Evolutionary conservation across 768 basidiomycete species (phyloP), one percentile per base, ranked within the genome.

Genomic region (Udeniomyces megalosporus): DNA sequence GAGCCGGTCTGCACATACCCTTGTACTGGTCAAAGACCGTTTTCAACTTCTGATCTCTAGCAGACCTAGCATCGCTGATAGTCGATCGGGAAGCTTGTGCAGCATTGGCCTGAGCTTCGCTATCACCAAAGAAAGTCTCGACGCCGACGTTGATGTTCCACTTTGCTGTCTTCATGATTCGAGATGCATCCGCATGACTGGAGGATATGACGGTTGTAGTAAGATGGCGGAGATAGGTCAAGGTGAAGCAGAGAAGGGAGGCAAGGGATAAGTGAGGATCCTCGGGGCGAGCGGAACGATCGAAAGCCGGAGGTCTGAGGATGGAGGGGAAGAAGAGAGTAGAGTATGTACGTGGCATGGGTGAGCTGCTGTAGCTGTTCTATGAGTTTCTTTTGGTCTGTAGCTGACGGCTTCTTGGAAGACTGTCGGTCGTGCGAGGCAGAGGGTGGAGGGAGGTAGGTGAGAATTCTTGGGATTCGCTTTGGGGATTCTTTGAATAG

Each of bases 1-100:
- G n/a, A n/a, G n/a, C n/a, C n/a, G n/a, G n/a, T 56, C 54, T 34
- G 32, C 20, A 32, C 24, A 4, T 49, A 72, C 73, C 72, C 58
- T 73, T 73, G 64, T 69, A 72, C 46, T 64, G 54, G 48, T 74
- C 72, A 70, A 72, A 74, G 14, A 74, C 69, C 38, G 69, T 69
- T 14, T 70, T 69, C 17, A 73, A 49, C 61, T 73, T 73, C 69
- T 72, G 71, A 31, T 65, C 63, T 38, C 57, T 1, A 17, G 20
- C 35, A 46, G 71, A 70, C 22, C 67, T 67, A 17, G 47, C 67
- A 54, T 68, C 69, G 17, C 50, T 61, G 10, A 35, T 54, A 29
- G n/a, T 45, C 26, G 38, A 28, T 14, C 44, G 22, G n/a, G 48
- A 11, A 22, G 49, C 49, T 26, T 14, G 2, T 12, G 61, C 42